Evolutionary conservation across 768 basidiomycete genomes (phyloP), one percentile per base, ranked within the genome.

Genomic region (Tulasnella sp.): DNA sequence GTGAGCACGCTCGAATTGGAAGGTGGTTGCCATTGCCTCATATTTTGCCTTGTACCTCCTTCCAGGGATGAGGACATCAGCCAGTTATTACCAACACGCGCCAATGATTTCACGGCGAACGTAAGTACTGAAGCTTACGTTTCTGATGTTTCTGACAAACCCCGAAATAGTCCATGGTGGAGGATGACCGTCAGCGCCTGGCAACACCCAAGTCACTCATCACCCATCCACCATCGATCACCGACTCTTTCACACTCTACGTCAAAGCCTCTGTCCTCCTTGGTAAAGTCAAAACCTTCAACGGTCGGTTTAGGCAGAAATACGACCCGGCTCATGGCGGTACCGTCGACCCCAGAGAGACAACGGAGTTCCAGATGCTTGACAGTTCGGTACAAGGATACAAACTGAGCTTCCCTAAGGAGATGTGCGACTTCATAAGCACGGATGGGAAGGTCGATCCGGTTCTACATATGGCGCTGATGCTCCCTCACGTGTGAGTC

Each of bases 351-450:
- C 77, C 80, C 21, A 73, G 84, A 63, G 77, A 79, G 9, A 78
- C 84, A 27, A 75, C 75, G 9, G 82, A 81, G 1, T 88, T 86
- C 70, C 72, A 77, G 45, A 80, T 83, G 63, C 71, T 87, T 24
- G 84, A 87, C 65, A 72, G 76, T 29, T 72, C 79, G 29, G 73
- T 82, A n/a, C 70, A 74, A 2, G 75, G 78, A 0, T 86, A 85
- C 69, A 74, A 75, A 26, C 68, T 75, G 17, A 79, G 80, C 2
- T 80, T 85, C 61, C 82, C 84, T 0, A 65, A 70, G 45, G 77
- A 80, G 61, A 70, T 83, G 32, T 74, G 75, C 59, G 77, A 78
- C 60, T 83, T 84, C 2, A 76, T 85, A 3, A 48, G 30, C 30
- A 67, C 68, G 13, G 68, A 68, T 2, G 73, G 73, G 21, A 62